Conservation (phyloP, 805 yeast species). For the Starmerella ratchasimensis region DNA sequence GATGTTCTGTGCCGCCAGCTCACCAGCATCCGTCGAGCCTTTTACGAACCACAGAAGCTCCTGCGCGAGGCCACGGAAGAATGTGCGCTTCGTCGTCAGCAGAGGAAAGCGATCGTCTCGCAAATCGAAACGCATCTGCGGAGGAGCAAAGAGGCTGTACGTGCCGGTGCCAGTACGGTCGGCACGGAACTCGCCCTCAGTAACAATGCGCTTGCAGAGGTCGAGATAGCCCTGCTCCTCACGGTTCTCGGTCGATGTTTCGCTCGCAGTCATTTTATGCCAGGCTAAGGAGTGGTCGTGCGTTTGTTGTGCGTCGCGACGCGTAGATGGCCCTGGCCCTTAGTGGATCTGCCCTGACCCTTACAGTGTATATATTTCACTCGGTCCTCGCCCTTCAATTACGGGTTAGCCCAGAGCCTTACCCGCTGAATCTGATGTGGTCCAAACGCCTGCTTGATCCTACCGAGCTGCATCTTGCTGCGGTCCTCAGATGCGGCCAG, state of each 20-base stretch:
- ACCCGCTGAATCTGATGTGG: too few relatives aligned
- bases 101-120: conserved; percentile 67
- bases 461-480: conserved; percentile 42
- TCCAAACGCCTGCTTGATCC: conserved; percentile 15
- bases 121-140: conserved; percentile 75
- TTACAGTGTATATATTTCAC: too few relatives aligned
- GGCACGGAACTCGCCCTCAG: conserved; percentile 78
- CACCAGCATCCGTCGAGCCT: conserved; percentile 80
- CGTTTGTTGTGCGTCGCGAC: conserved; percentile 2
- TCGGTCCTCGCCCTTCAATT: too few relatives aligned
- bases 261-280: not conserved
- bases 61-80: conserved; percentile 73
- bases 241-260: conserved; percentile 4
- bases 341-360: too few relatives aligned
- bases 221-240: conserved; percentile 83
- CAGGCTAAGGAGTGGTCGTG: not conserved
- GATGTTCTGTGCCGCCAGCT: conserved; percentile 69
- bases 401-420: too few relatives aligned
- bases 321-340: too few relatives aligned
- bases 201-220: conserved; percentile 60
- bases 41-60: conserved; percentile 87
- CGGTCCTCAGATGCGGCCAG: conserved; percentile 73
- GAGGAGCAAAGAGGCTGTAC: conserved; percentile 80
- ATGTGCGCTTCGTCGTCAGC: conserved; percentile 84
- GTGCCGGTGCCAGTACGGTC: conserved; percentile 99